Percentiles rank a stretch among this genome's conserved stretches.
These are phyloP conservation scores for Protostelium mycophagum DNA, from an alignment of 78 protist genomes.

Conservation along the genomic window DNA sequence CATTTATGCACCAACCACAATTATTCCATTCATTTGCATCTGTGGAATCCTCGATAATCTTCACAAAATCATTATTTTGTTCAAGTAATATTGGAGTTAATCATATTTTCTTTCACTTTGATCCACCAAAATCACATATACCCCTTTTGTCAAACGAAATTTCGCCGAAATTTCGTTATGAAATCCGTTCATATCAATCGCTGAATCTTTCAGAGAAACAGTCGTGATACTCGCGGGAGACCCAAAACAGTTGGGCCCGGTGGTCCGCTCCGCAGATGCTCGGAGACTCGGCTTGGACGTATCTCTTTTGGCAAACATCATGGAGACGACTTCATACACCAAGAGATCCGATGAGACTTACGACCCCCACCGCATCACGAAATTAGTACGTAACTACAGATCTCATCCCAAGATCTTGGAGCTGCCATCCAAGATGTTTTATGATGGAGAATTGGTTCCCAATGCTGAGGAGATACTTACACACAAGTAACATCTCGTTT, in stretches of 20 bases:
- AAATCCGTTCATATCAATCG: too few relatives aligned
- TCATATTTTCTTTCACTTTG: too few relatives aligned
- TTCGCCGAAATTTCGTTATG: too few relatives aligned
- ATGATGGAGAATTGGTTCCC: constrained; percentile 10
- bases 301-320: background rate
- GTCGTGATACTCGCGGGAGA: constrained; percentile 52
- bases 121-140: too few relatives aligned
- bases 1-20: background rate
- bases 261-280: constrained; percentile 2
- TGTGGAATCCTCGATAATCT: too few relatives aligned
- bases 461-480: background rate
- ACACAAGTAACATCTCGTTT: background rate
- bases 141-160: too few relatives aligned
- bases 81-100: too few relatives aligned
- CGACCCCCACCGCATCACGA: constrained; percentile 12
- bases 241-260: constrained; percentile 53
- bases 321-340: background rate
- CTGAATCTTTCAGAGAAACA: background rate
- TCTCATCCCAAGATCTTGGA: constrained; percentile 27
- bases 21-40: too few relatives aligned
- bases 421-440: constrained; percentile 15
- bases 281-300: background rate
- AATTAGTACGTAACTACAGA: constrained; percentile 35
- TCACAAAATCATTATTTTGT: too few relatives aligned
- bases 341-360: background rate